Evolutionary conservation across 1,284 basidiomycete species (phyloP).

Genomic region (Thelephora terrestris): DNA sequence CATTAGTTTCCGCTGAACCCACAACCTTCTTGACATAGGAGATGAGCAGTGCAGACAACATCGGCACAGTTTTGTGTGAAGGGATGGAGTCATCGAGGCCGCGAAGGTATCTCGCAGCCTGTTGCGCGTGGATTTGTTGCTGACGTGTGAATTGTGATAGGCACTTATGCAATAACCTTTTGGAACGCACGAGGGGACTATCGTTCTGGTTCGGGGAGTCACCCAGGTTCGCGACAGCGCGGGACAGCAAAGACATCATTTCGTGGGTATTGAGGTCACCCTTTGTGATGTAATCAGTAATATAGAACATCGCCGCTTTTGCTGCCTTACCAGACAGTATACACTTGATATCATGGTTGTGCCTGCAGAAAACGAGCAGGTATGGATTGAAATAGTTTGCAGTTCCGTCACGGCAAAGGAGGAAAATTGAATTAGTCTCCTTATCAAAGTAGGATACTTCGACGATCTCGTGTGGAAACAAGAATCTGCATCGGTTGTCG

Average conservation of each 20-base stretch:
- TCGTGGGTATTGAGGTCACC: slow-evolving; percentile 6
- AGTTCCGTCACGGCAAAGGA: slow-evolving; percentile 7
- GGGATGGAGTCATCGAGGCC: slow-evolving; percentile 6
- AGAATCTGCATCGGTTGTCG: slow-evolving; percentile 8
- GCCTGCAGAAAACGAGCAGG: slow-evolving; percentile 8
- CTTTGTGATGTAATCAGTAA: slow-evolving; percentile 12
- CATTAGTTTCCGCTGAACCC: not conserved
- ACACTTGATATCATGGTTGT: slow-evolving; percentile 14
- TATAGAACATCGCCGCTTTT: slow-evolving; percentile 10
- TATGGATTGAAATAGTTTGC: slow-evolving; percentile 13
- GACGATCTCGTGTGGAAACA: slow-evolving; percentile 12
- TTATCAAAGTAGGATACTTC: slow-evolving; percentile 9
- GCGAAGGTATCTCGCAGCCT: slow-evolving; percentile 10
- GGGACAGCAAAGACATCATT: slow-evolving; percentile 4
- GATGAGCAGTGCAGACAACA: slow-evolving; percentile 5
- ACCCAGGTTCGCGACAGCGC: not conserved
- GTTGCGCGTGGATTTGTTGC: slow-evolving; percentile 14
- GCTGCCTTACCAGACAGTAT: slow-evolving; percentile 10
- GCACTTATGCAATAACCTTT: slow-evolving; percentile 9
- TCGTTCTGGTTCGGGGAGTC: not conserved
- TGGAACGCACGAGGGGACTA: not conserved
- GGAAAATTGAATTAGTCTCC: slow-evolving; percentile 9
- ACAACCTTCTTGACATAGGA: no score
- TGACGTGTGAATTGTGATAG: slow-evolving; percentile 6
- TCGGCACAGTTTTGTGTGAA: slow-evolving; percentile 11